A percentile compares a stretch with the other conserved stretches of the same genome.
phyloP scores from a whole-genome alignment of 805 yeast species.

The Kodamaea laetipori region DNA sequence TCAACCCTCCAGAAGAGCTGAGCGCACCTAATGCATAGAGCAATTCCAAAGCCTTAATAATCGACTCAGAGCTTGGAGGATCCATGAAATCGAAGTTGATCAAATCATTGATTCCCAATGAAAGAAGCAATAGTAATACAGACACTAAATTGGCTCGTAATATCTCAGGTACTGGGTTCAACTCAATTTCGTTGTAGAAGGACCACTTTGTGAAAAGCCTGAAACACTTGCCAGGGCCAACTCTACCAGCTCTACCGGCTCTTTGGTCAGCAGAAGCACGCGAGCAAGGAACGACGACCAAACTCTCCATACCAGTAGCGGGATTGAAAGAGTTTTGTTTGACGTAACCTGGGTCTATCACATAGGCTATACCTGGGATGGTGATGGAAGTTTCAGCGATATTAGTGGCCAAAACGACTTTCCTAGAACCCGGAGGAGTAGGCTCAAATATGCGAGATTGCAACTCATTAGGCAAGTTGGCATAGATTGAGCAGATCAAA shows the following conservation, averaged over 20 bases:
- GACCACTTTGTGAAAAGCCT: constrained; percentile 85
- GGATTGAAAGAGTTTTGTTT: constrained; percentile 47
- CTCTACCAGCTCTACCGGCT: constrained; percentile 52
- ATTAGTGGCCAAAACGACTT: constrained; percentile 91
- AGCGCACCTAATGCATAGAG: constrained; percentile 88
- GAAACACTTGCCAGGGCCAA: constrained; percentile 56
- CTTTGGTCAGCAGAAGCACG: constrained; percentile 49
- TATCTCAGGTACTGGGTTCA: constrained; percentile 90
- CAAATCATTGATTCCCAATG: constrained; percentile 83
- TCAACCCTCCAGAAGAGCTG: constrained; percentile 74
- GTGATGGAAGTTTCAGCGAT: constrained; percentile 63
- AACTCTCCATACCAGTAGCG: constrained; percentile 46
- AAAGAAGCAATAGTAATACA: constrained; percentile 72
- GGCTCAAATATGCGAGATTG: constrained; percentile 84
- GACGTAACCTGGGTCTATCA: constrained; percentile 49
- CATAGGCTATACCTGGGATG: constrained; percentile 45
- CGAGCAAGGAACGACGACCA: constrained; percentile 48
- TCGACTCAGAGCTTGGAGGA: constrained; percentile 73
- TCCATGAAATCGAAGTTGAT: constrained; percentile 88
- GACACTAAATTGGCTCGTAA: constrained; percentile 77
- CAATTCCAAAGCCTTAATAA: constrained; percentile 75
- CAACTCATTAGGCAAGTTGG: constrained; percentile 83
- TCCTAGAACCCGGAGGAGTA: constrained; percentile 75
- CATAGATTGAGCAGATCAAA: constrained; percentile 83
- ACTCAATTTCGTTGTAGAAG: constrained; percentile 72